These are phyloP conservation scores for Lichtheimia ramosa DNA, from an alignment of 371 early-diverging fungal species.

Conservation along the genomic window DNA sequence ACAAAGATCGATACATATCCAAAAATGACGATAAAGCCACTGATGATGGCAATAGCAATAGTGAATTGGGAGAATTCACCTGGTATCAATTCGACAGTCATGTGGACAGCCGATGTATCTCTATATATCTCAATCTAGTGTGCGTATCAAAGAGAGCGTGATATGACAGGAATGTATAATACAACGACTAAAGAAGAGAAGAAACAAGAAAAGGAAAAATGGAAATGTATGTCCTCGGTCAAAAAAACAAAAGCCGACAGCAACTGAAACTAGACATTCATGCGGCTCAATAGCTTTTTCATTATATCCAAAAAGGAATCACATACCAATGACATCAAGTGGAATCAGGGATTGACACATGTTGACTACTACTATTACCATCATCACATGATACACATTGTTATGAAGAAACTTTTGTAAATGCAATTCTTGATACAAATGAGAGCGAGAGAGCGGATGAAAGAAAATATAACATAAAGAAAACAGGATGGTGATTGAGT, in stretches of 20 bases:
- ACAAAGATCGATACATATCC: slow-evolving; percentile 89
- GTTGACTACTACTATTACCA: no score
- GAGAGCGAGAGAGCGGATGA: background rate
- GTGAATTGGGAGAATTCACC: slow-evolving; percentile 53
- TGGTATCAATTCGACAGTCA: slow-evolving; percentile 35
- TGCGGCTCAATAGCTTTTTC: no score
- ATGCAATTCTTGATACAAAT: background rate
- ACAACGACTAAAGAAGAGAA: background rate
- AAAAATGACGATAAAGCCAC: slow-evolving; percentile 84
- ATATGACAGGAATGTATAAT: background rate
- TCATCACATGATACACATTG: no score
- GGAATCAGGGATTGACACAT: no score
- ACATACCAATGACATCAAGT: no score
- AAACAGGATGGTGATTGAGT: background rate
- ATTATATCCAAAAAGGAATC: no score
- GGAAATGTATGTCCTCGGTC: no score
- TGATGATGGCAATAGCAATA: slow-evolving; percentile 62
- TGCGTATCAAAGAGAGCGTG: background rate
- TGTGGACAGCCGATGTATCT: background rate
- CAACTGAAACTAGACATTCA: no score
- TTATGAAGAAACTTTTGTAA: no score
- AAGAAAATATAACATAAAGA: background rate
- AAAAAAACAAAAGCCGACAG: no score
- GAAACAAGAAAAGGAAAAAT: background rate
- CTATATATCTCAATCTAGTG: background rate